Conservation (phyloP, 1,284 basidiomycete species). For the Trichosporon sp. region DNA sequence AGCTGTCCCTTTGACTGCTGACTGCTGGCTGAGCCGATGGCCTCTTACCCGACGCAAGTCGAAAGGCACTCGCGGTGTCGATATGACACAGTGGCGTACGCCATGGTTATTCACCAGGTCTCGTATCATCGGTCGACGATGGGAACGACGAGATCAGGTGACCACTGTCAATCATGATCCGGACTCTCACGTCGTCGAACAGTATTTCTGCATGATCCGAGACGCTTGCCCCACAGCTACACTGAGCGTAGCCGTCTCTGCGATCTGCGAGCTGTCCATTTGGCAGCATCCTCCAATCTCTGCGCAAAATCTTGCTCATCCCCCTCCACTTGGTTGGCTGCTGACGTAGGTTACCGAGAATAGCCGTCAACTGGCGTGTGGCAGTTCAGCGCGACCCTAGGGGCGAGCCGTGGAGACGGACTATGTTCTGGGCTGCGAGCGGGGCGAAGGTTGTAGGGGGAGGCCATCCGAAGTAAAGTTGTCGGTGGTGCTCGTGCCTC, state of each 20-base stretch:
- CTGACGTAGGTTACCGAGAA: neutral
- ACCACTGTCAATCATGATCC: neutral
- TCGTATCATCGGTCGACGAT: neutral
- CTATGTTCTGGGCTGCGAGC: neutral
- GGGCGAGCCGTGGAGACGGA: too few species aligned
- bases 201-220: neutral
- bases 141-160: neutral
- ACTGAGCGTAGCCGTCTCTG: neutral
- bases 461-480: neutral
- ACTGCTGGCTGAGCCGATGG: neutral
- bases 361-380: too few species aligned
- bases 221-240: neutral
- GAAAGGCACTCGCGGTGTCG: neutral
- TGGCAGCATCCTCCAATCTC: too few species aligned
- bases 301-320: too few species aligned
- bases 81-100: neutral
- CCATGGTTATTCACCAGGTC: neutral
- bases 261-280: too few species aligned
- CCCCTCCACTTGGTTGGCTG: too few species aligned
- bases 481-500: neutral
- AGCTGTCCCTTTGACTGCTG: too few species aligned
- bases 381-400: too few species aligned
- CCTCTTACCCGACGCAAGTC: neutral
- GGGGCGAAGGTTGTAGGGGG: neutral
- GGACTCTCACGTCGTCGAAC: neutral